Evolutionary conservation across 1,284 basidiomycete genomes (phyloP), one percentile per base, ranked within the genome.

Genomic region (Blastosporella zonata): DNA sequence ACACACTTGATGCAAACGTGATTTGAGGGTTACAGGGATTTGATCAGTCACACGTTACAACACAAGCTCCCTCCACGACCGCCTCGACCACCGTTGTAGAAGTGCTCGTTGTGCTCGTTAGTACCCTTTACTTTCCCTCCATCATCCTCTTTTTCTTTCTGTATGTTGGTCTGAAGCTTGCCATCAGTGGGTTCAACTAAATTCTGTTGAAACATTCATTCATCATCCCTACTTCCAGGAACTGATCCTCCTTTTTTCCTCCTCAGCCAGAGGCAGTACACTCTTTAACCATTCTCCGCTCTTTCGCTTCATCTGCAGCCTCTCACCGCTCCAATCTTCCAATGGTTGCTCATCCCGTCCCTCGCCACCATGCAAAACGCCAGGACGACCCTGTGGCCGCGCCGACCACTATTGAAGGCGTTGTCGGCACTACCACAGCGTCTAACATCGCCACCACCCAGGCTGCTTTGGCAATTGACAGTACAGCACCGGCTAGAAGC

Each of bases 371-470:
- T 42, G 45, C 12, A 18, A 59, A 56, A 39, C 62, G 67, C 37
- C 60, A 62, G 41, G 52, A 8, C 29, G 29, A 59, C 46, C 57
- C 75, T 21, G 9, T 21, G 46, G 77, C 81, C 43, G 75, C 78
- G 36, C 65, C 79, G 42, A 58, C 66, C 38, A 79, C 77, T 47
- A 79, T 73, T 23, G 70, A 72, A 29, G 78, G 75, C 36, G 72
- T 78, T 47, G 66, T 66, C 41, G 70, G 72, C 33, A 72, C 73
- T 38, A 71, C 73, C 38, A 55, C 56, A 23, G 56, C 54, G 20
- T 48, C 52, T 23, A 17, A 71, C 36, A 67, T 67, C 48, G 51
- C 53, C 12, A 29, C 58, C 20, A 28, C 55, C 12, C 47, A 49
- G 9, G 51, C 55, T 15, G 44, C 33, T 12, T 58, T 72, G 15